These are phyloP conservation scores for Zygoascus meyerae DNA, from an alignment of 1,139 yeast genomes.

Conservation along the genomic window DNA sequence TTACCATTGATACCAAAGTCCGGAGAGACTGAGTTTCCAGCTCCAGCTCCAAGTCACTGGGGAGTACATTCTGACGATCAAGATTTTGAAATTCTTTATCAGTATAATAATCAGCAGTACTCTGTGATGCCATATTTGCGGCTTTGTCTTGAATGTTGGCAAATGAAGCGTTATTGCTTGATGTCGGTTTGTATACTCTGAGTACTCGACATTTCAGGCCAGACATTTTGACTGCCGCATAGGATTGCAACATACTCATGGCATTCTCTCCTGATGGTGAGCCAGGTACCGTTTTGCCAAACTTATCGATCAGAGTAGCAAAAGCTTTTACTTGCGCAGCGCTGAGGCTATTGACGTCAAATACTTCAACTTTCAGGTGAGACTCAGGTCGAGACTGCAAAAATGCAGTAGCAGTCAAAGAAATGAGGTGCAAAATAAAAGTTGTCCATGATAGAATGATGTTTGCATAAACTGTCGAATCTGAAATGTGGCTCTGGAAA, in stretches of 20 bases:
- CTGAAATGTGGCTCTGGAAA: not conserved
- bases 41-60: slow-evolving; percentile 11
- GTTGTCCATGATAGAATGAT: slow-evolving; percentile 6
- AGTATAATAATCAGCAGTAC: slow-evolving; percentile 3
- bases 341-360: slow-evolving; percentile 32
- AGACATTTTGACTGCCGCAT: slow-evolving; percentile 31
- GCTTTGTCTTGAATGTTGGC: not conserved
- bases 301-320: slow-evolving; percentile 37
- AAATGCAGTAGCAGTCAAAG: slow-evolving; percentile 5
- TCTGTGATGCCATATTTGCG: not conserved
- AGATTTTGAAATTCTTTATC: slow-evolving; percentile 35
- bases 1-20: not conserved
- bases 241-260: slow-evolving; percentile 38
- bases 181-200: slow-evolving; percentile 30
- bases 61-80: slow-evolving; percentile 27
- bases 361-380: slow-evolving; percentile 34
- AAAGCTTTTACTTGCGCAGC: slow-evolving; percentile 36
- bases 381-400: slow-evolving; percentile 23
- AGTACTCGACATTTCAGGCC: slow-evolving; percentile 38
- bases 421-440: slow-evolving; percentile 4
- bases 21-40: slow-evolving; percentile 7
- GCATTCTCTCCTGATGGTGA: slow-evolving; percentile 38
- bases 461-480: slow-evolving; percentile 6
- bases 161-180: not conserved
- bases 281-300: slow-evolving; percentile 35